A percentile compares a stretch with the other conserved stretches of the same genome.
Conservation (phyloP, 2,329 filamentous ascomycete species). For the Botrytis fragariae region DNA sequence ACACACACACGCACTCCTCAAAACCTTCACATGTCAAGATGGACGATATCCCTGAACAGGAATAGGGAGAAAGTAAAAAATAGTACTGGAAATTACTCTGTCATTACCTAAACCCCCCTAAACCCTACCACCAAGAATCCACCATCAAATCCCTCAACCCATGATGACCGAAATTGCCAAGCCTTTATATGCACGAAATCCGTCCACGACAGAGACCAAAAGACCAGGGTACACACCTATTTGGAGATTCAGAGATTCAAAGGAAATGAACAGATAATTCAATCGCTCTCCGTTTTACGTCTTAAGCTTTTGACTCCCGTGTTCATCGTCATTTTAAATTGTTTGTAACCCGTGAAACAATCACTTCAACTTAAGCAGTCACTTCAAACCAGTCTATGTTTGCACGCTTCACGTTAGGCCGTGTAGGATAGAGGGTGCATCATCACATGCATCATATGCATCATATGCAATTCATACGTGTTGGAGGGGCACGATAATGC, state of each 20-base stretch:
- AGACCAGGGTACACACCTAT: background rate
- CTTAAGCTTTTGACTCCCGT: background rate
- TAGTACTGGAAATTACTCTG: background rate
- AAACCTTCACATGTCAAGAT: background rate
- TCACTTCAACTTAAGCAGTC: background rate
- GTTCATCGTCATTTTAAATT: background rate
- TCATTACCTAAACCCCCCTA: background rate
- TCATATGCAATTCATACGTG: background rate
- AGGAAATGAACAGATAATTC: background rate
- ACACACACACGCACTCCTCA: background rate
- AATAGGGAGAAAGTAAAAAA: background rate
- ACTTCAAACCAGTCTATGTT: background rate
- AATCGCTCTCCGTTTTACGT: background rate
- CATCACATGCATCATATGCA: background rate
- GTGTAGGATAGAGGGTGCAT: background rate
- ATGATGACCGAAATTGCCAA: constrained; percentile 4
- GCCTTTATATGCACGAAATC: background rate
- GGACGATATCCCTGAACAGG: background rate
- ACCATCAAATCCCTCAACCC: background rate
- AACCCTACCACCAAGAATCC: background rate
- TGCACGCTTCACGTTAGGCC: background rate
- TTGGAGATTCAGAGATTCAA: background rate
- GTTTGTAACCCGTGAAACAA: background rate
- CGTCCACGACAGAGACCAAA: background rate
- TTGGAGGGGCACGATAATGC: background rate